A percentile compares a stretch with the other conserved stretches of the same genome.
Conservation (phyloP, 2,329 filamentous ascomycete species). For the Diplocarpon rosae region DNA sequence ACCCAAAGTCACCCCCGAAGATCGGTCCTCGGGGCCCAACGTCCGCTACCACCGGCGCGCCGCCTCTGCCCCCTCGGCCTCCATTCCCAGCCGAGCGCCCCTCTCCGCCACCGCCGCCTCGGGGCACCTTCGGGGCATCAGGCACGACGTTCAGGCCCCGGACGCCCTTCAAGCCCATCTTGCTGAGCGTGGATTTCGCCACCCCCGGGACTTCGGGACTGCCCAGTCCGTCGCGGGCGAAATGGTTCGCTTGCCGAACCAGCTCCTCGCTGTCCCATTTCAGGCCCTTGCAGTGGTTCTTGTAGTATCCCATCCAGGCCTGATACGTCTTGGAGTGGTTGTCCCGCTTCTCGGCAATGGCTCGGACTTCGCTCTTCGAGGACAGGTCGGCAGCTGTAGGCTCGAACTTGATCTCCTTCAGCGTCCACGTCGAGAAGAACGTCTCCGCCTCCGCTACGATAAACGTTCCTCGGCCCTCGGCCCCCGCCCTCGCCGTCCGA, state of each 20-base stretch:
- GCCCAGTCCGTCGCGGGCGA: slow-evolving; percentile 37
- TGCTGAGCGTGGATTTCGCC: slow-evolving; percentile 37
- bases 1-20: neutral
- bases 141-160: slow-evolving; percentile 37
- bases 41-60: slow-evolving; percentile 2
- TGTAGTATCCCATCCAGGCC: slow-evolving; percentile 45
- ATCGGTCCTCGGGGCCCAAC: neutral
- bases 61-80: slow-evolving; percentile 9
- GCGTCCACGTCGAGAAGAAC: slow-evolving; percentile 39
- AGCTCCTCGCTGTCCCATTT: slow-evolving; percentile 29
- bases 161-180: slow-evolving; percentile 47
- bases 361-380: slow-evolving; percentile 29
- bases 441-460: slow-evolving; percentile 46
- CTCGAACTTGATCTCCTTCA: slow-evolving; percentile 44
- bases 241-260: slow-evolving; percentile 40
- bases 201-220: slow-evolving; percentile 37
- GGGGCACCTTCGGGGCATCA: slow-evolving; percentile 28
- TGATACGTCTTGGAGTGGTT: slow-evolving; percentile 41
- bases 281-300: slow-evolving; percentile 36
- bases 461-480: slow-evolving; percentile 61
- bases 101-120: slow-evolving; percentile 17
- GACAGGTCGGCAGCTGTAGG: slow-evolving; percentile 36
- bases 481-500: slow-evolving; percentile 65
- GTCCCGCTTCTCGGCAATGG: slow-evolving; percentile 33
- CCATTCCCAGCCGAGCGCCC: slow-evolving; percentile 12